A percentile compares a stretch with the other conserved stretches of the same genome.
Evolutionary conservation across 345 rosid genomes (phyloP).

Genomic region (Populus alba): DNA sequence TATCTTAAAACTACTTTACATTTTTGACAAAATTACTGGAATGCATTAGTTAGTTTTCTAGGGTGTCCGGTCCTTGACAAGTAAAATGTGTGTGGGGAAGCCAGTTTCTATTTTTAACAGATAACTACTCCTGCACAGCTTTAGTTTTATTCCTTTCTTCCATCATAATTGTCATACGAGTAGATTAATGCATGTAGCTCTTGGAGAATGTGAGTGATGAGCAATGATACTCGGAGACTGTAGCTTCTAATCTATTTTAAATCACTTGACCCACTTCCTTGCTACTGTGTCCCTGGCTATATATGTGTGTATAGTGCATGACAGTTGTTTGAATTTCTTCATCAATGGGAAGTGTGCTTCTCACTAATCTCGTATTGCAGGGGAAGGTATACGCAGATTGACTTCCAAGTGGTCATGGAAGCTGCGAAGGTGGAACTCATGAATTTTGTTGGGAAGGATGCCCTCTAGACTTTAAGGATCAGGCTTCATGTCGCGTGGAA

Average conservation of each 20-base stretch:
- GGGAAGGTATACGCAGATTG: constrained; percentile 71
- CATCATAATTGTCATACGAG: not conserved
- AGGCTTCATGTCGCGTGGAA: not conserved
- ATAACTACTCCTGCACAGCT: not conserved
- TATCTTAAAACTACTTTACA: constrained; percentile 20
- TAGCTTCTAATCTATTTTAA: not conserved
- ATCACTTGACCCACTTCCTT: not conserved
- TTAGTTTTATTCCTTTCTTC: not conserved
- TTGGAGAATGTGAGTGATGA: not conserved
- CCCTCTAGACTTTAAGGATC: constrained; percentile 17
- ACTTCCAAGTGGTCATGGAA: constrained; percentile 69
- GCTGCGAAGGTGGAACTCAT: constrained; percentile 77
- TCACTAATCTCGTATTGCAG: constrained; percentile 35
- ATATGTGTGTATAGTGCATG: not conserved
- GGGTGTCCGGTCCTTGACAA: no score
- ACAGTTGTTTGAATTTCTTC: not conserved
- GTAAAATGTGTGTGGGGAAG: no score
- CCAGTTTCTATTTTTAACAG: not conserved
- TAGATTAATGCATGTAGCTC: not conserved
- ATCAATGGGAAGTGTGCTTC: not conserved
- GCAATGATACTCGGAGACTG: not conserved
- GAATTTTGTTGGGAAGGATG: constrained; percentile 46
- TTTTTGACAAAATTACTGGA: not conserved
- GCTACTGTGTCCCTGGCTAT: not conserved
- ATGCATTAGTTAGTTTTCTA: no score